A percentile compares a stretch with the other conserved stretches of the same genome.
Evolutionary conservation across 306 rosid species (phyloP).

Genomic region (Cicer bijugum): DNA sequence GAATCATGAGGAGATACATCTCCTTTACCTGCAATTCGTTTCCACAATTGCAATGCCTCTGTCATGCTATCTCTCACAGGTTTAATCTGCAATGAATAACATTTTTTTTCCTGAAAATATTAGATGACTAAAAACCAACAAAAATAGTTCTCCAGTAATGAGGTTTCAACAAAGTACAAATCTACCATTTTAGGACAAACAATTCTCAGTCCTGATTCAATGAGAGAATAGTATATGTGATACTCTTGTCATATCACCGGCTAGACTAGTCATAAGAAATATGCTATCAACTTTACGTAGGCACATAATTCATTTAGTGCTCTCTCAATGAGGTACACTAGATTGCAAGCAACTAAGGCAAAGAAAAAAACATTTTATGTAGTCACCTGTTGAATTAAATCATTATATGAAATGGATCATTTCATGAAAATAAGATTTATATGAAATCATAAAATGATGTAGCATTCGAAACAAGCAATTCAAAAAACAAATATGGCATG

Average conservation of each 20-base stretch:
- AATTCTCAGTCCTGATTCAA: background rate
- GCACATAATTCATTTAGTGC: conserved; percentile 7
- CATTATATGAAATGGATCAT: background rate
- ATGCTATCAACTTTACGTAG: conserved; percentile 30
- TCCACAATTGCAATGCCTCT: conserved; percentile 93
- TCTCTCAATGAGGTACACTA: conserved; percentile 27
- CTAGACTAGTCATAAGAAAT: conserved; percentile 34
- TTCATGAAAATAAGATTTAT: background rate
- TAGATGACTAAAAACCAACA: conserved; percentile 27
- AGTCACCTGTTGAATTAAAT: conserved; percentile 26
- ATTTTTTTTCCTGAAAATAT: background rate
- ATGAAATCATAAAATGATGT: conserved; percentile 20
- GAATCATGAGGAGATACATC: conserved; percentile 66
- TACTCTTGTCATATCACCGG: conserved; percentile 14
- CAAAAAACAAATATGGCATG: conserved; percentile 9
- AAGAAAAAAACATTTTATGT: background rate
- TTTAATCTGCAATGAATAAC: conserved; percentile 70
- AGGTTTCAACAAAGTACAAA: conserved; percentile 29
- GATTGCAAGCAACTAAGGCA: conserved; percentile 15
- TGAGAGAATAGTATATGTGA: conserved; percentile 17
- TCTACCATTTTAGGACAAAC: conserved; percentile 30
- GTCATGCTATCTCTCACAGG: conserved; percentile 94
- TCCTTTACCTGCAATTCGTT: conserved; percentile 73
- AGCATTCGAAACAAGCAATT: conserved; percentile 16
- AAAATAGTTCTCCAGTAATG: conserved; percentile 33